Evolutionary conservation across 352 stramenopile species (phyloP), one percentile per base, ranked within the genome.

Genomic region (Blastocystis sp.): DNA sequence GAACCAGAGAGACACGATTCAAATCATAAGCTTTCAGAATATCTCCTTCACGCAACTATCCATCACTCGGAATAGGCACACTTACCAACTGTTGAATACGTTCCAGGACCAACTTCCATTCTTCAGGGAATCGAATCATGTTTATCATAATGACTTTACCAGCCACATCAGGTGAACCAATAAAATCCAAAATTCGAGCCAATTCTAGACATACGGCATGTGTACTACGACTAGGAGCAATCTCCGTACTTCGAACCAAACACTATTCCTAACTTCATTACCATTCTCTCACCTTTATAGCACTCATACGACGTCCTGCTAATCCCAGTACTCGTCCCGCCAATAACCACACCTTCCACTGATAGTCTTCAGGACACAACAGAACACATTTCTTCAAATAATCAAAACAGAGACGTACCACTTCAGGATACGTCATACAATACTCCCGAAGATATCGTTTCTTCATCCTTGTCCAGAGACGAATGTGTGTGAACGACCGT

Each of bases 321-420:
- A 78, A 39, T 49, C 42, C 66, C 14, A 54, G 35, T 24, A 78
- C 66, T 21, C 66, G 66, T 12, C 66, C 66, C 0, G 66, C 42
- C 37, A 78, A 24, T 19, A 78, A 19, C 66, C 66, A 78, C 37
- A 78, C 66, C 66, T 78, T 78, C 66, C 66, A 78, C 37, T 78
- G 42, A 39, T 78, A 57, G 66, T 78, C 66, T 21, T 78, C 21
- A 21, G 29, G 9, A 24, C 66, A 78, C 11, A 56, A 24, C 21
- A 16, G 11, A 21, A 59, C 66, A 39, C 66, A 78, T 6, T 11
- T 12, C 27, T 39, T 29, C 0, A 78, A 49, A 39, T 16, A 78
- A 21, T 78, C 37, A 49, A 78, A 78, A 49, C 66, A 78, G 46
- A 58, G 24, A 5, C 21, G 35, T 21, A 78, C 42, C 0, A 78